Base-by-base conservation (phyloP, 768 basidiomycete species). In the Tylopilus balloui region DNA sequence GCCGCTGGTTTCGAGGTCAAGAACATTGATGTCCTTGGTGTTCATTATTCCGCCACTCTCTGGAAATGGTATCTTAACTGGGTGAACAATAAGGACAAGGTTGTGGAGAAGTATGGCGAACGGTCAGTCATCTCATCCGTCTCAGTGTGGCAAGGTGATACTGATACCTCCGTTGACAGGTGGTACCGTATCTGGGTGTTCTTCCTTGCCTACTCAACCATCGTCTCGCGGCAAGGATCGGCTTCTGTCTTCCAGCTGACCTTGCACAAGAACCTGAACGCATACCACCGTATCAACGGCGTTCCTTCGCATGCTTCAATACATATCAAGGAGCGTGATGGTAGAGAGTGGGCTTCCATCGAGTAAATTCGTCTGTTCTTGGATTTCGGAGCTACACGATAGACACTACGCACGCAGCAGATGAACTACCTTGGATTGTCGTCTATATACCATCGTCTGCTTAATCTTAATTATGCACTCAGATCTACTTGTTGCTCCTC, bases 51-150 rank as follows among this genome's bases (percentile, higher is more conserved):
- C 15, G 92, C 93, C 0, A 95, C 92, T 1, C 74, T 92, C 63
- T 85, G 77, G 70, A 77, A 80, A 50, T 98, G 95, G 95, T 97
- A 97, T 78, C 81, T 89, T 66, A 98, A 97, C 80, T 99, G 96
- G 96, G 69, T 95, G 36, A 74, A 75, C 50, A 97, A 99, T 79
- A 86, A 87, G 74, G 92, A 93, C 38, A 86, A 88, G 69, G 85
- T 96, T 42, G 55, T 88, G 32, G 91, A 73, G 48, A 87, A 85
- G 69, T 99, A 99, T 64, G 95, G 95, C 45, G 90, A 94, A 27
- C 78, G 81, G 60, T 72, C 20, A 50, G 69, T 63, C 0, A 11
- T 41, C 1, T n/a, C 3, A 10, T n/a, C 13, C 0, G n/a, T 14
- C 24, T 29, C 14, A 5, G 6, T 21, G 7, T 19, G 8, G n/a